Conservation (phyloP, 441 rosid genomes). For the Gossypium lobatum region DNA sequence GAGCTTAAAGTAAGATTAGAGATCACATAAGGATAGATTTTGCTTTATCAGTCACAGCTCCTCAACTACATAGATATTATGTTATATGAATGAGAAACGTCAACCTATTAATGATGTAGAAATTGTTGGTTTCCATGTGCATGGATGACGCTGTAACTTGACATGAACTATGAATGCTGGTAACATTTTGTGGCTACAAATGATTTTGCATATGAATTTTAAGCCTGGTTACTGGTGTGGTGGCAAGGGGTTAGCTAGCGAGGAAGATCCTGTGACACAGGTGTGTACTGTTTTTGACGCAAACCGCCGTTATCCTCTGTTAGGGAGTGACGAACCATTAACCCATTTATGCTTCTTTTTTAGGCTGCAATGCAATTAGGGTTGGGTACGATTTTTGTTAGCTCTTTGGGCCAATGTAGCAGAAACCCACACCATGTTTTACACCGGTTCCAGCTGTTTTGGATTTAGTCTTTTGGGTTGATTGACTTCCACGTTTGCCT, state of each 20-base stretch:
- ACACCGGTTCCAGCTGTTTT: no score
- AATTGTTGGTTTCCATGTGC: constrained; percentile 17
- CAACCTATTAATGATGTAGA: not conserved
- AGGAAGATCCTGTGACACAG: constrained; percentile 2
- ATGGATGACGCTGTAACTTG: constrained; percentile 16
- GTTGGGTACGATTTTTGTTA: no score
- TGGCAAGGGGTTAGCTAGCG: not conserved
- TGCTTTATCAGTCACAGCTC: not conserved
- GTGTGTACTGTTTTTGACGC: not conserved
- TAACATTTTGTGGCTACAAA: not conserved
- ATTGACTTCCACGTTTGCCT: no score
- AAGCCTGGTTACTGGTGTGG: not conserved
- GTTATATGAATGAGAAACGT: not conserved
- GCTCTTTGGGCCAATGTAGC: no score
- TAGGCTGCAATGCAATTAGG: no score
- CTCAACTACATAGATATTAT: not conserved
- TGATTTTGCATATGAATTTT: not conserved
- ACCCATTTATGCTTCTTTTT: no score
- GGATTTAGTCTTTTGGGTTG: no score
- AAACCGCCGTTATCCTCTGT: constrained; percentile 28
- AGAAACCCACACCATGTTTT: no score
- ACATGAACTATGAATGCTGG: constrained; percentile 14
- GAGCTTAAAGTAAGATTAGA: not conserved
- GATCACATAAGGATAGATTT: not conserved
- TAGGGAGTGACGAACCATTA: not conserved